A percentile compares a stretch with the other conserved stretches of the same genome.
Evolutionary conservation across 331 rosid genomes (phyloP).

Genomic region (Erythrophleum ivorense): DNA sequence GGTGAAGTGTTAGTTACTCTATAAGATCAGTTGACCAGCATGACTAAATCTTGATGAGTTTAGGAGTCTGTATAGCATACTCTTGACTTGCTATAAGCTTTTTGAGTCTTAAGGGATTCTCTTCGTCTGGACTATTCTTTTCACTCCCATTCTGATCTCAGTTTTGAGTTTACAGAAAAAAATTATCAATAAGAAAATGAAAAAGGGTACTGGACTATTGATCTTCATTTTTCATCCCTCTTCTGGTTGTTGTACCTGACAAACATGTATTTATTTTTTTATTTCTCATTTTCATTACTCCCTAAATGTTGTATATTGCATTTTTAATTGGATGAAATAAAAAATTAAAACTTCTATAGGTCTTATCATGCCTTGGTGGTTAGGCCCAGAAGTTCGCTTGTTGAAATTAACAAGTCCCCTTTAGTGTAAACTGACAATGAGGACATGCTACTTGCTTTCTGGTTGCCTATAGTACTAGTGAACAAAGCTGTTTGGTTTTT

Average conservation of each 20-base stretch:
- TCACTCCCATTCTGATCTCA: background rate
- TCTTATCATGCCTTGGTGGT: background rate
- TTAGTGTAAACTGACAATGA: background rate
- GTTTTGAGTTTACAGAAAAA: background rate
- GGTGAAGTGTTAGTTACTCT: slow-evolving; percentile 5
- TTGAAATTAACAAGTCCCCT: background rate
- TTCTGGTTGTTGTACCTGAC: background rate
- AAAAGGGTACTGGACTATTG: background rate
- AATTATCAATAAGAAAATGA: background rate
- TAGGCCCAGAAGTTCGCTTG: slow-evolving; percentile 8
- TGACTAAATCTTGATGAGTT: slow-evolving; percentile 4
- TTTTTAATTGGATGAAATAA: background rate
- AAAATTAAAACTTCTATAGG: background rate
- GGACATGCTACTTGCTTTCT: slow-evolving; percentile 15
- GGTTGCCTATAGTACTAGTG: slow-evolving; percentile 3
- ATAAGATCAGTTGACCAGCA: slow-evolving; percentile 15
- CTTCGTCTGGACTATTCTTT: slow-evolving; percentile 5
- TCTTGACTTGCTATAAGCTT: slow-evolving; percentile 1
- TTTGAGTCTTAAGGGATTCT: slow-evolving; percentile 6
- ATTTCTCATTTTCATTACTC: background rate
- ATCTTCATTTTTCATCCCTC: background rate
- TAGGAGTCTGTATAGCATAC: slow-evolving; percentile 2
- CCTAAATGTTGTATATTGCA: background rate
- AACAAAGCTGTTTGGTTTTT: background rate
- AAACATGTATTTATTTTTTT: background rate